A percentile compares a stretch with the other conserved stretches of the same genome.
Conservation (phyloP, 2,329 filamentous ascomycete genomes). For the Talaromyces sp. region DNA sequence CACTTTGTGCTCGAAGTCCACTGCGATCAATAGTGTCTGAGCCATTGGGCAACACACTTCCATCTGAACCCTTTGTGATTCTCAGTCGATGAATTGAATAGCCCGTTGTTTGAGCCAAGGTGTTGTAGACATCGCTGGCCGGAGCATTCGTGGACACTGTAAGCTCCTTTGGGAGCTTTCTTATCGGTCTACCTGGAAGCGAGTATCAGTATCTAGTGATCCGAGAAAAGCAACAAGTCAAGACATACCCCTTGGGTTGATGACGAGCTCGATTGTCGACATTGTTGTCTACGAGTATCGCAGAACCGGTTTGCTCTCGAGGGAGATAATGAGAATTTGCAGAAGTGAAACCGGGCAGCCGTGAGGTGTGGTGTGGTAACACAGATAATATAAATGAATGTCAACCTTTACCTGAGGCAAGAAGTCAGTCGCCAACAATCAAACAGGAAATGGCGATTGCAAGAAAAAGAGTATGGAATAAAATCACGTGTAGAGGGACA, state of each 20-base stretch:
- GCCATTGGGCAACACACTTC: constrained; percentile 54
- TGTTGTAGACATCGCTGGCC: constrained; percentile 55
- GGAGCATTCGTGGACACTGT: constrained; percentile 51
- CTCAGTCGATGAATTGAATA: constrained; percentile 59
- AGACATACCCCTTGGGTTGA: constrained; percentile 32
- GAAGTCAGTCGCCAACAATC: not conserved
- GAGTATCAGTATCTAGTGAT: not conserved
- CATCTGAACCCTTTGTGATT: constrained; percentile 63
- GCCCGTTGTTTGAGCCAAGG: constrained; percentile 53
- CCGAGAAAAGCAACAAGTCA: not conserved
- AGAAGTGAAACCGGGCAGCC: not conserved
- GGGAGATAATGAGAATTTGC: not conserved
- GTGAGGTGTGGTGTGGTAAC: not conserved
- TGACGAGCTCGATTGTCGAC: constrained; percentile 29
- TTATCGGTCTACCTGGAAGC: constrained; percentile 57
- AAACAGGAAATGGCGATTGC: not conserved
- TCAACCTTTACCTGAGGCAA: not conserved
- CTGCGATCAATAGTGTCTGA: constrained; percentile 52
- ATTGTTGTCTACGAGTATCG: not conserved
- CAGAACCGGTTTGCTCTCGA: not conserved
- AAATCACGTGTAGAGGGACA: not conserved
- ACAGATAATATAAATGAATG: not conserved
- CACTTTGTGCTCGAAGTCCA: constrained; percentile 57
- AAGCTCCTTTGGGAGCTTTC: constrained; percentile 56
- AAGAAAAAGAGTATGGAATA: not conserved